Evolutionary conservation across 2,329 filamentous ascomycete species (phyloP).

Genomic region (Colletotrichum tropicale): DNA sequence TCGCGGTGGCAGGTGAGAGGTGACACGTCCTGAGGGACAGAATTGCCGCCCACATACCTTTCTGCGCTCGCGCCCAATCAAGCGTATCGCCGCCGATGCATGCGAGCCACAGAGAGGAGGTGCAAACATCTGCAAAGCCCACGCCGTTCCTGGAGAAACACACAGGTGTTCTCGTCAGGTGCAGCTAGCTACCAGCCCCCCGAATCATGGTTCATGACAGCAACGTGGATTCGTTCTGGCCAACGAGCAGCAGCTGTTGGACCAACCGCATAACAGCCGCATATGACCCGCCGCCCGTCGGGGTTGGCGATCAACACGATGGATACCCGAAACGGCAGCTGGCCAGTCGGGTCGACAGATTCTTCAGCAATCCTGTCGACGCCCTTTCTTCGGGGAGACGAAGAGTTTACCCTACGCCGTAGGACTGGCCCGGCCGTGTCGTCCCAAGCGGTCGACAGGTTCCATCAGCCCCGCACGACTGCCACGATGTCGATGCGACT

Average conservation of each 20-base stretch:
- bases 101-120: neutral
- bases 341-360: conserved; percentile 8
- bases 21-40: conserved; percentile 3
- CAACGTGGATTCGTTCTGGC: conserved; percentile 3
- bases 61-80: neutral
- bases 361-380: conserved; percentile 6
- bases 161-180: neutral
- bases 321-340: neutral
- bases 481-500: conserved; percentile 7
- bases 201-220: conserved; percentile 1
- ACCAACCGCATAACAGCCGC: conserved; percentile 18
- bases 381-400: neutral
- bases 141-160: conserved; percentile 1
- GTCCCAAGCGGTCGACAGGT: neutral
- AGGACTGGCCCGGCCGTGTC: neutral
- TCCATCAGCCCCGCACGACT: conserved; percentile 9
- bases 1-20: conserved; percentile 1
- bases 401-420: neutral
- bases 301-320: conserved; percentile 10
- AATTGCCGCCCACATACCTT: neutral
- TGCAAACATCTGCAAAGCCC: neutral
- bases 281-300: conserved; percentile 7
- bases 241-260: neutral
- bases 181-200: neutral
- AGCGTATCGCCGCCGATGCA: neutral